Conservation (phyloP, 306 rosid genomes). For the Amphicarpaea edgeworthii region DNA sequence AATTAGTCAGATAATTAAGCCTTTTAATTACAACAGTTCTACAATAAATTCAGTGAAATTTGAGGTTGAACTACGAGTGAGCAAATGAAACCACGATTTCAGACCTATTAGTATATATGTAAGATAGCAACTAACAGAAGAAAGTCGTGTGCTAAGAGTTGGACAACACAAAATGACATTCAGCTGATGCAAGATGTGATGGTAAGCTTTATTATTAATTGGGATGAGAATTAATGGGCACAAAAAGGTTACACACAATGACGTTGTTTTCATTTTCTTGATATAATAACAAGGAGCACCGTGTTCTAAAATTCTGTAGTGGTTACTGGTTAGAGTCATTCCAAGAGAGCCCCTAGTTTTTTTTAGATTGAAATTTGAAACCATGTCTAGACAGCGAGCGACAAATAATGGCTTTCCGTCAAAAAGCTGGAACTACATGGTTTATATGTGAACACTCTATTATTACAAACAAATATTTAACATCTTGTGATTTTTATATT, state of each 20-base stretch:
- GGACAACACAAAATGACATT: slow-evolving; percentile 1
- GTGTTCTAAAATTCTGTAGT: neutral
- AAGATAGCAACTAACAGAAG: neutral
- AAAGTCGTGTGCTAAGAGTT: neutral
- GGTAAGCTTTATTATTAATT: neutral
- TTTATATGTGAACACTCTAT: neutral
- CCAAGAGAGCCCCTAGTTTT: slow-evolving; percentile 27
- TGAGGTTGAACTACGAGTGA: neutral
- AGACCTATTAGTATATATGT: neutral
- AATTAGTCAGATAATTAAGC: neutral
- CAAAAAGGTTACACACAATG: neutral
- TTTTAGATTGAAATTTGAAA: slow-evolving; percentile 19
- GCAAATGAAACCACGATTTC: neutral
- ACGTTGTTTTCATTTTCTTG: neutral
- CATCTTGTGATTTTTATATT: too few species aligned
- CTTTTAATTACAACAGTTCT: slow-evolving; percentile 1
- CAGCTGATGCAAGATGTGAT: slow-evolving; percentile 23
- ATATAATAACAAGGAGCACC: neutral
- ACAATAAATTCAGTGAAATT: neutral
- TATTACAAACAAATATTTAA: too few species aligned
- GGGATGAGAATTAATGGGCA: neutral
- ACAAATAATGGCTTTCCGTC: neutral
- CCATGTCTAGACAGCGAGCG: neutral
- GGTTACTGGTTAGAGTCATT: slow-evolving; percentile 27
- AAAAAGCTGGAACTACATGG: neutral